These are phyloP conservation scores for Mycena vitilis DNA, from an alignment of 768 basidiomycete species.

Conservation along the genomic window DNA sequence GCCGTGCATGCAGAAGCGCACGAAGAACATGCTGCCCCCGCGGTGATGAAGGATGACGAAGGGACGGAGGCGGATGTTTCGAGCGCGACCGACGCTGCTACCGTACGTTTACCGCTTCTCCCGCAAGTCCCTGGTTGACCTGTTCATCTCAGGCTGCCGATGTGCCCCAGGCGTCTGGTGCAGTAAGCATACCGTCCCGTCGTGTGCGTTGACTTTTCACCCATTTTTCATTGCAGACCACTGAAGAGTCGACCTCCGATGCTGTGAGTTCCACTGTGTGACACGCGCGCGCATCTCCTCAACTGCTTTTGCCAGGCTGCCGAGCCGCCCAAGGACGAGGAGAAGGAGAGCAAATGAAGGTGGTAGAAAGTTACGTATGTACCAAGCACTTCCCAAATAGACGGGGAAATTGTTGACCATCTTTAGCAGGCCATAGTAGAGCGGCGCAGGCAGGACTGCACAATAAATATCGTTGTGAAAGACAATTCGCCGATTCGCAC, in stretches of 20 bases:
- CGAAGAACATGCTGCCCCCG: conserved; percentile 36
- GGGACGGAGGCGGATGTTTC: conserved; percentile 53
- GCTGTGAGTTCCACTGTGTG: conserved; percentile 14
- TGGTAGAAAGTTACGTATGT: conserved; percentile 10
- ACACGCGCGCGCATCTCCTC: neutral
- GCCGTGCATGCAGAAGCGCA: conserved; percentile 41
- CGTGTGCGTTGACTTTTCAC: neutral
- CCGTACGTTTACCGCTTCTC: conserved; percentile 38
- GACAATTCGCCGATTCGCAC: neutral
- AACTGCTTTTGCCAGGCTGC: conserved; percentile 13
- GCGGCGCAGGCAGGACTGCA: conserved; percentile 1
- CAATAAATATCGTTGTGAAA: conserved; percentile 2
- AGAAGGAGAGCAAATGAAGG: conserved; percentile 22
- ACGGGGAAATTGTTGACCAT: neutral
- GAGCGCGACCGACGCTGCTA: conserved; percentile 46
- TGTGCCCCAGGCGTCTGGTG: conserved; percentile 42
- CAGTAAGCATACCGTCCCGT: conserved; percentile 37
- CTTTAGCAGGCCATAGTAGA: conserved; percentile 9
- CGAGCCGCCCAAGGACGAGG: conserved; percentile 26
- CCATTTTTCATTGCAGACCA: neutral
- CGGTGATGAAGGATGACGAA: conserved; percentile 53
- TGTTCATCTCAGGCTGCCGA: conserved; percentile 39
- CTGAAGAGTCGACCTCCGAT: conserved; percentile 20
- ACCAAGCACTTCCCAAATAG: neutral
- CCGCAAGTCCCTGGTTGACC: neutral